A percentile compares a stretch with the other conserved stretches of the same genome.
Evolutionary conservation across 148 eudicot species (phyloP).

Genomic region (Limonium bicolor): DNA sequence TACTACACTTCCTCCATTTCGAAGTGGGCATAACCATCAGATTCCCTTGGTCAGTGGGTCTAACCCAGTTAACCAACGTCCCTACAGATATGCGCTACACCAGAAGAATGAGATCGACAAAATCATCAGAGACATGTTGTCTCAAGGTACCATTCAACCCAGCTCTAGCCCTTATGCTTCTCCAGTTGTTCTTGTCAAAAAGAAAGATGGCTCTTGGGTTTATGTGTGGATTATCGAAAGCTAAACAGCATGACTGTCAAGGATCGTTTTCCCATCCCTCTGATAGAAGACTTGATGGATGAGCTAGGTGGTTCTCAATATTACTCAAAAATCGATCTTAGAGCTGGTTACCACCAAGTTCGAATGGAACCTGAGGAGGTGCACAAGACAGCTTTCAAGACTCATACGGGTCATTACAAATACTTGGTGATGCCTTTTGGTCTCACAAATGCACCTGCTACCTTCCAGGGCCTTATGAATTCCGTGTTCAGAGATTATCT

Average conservation of each 20-base stretch:
- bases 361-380: neutral
- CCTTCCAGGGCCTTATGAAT: no score
- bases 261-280: neutral
- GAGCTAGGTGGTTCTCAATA: neutral
- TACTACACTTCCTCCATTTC: neutral
- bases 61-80: neutral
- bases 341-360: conserved; percentile 4
- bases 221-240: neutral
- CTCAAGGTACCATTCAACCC: neutral
- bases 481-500: no score
- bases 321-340: neutral
- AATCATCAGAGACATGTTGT: neutral
- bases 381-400: neutral
- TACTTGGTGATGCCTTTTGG: no score
- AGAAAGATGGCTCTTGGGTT: neutral
- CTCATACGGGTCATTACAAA: no score
- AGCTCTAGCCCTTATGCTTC: neutral
- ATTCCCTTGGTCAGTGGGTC: neutral
- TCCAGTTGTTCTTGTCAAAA: neutral
- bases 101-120: neutral
- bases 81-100: neutral
- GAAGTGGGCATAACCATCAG: neutral
- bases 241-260: neutral
- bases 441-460: no score
- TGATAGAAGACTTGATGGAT: no score